phyloP scores from a whole-genome alignment of 2,329 filamentous ascomycete species.

The Sporothrix mexicana region DNA sequence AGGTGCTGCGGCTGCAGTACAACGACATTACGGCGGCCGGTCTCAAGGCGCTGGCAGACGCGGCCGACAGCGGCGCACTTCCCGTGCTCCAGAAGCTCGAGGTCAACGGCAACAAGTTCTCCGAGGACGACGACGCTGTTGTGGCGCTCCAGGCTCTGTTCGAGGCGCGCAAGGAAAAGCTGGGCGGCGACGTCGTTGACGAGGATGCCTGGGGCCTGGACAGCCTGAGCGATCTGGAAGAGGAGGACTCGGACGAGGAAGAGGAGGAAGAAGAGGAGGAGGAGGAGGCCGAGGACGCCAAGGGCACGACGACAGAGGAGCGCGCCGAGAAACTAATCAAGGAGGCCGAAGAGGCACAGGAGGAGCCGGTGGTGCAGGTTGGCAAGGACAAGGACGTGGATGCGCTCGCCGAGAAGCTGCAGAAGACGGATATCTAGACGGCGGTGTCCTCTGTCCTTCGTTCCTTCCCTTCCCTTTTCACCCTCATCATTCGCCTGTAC shows the following conservation, averaged over 20 bases:
- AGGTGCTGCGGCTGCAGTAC: constrained; percentile 84
- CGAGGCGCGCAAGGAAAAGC: constrained; percentile 76
- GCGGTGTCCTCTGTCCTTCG: background rate
- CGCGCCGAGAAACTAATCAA: constrained; percentile 71
- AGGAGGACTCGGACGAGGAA: constrained; percentile 73
- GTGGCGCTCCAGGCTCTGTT: constrained; percentile 72
- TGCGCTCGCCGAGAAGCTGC: constrained; percentile 74
- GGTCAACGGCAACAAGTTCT: constrained; percentile 94
- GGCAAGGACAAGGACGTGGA: constrained; percentile 78
- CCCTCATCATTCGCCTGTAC: background rate
- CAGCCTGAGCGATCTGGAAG: constrained; percentile 83
- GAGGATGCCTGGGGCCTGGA: constrained; percentile 88
- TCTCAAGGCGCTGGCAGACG: constrained; percentile 72
- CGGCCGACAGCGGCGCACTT: constrained; percentile 66
- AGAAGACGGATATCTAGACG: constrained; percentile 66
- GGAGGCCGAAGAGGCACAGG: constrained; percentile 73
- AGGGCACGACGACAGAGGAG: constrained; percentile 59
- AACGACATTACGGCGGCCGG: constrained; percentile 88
- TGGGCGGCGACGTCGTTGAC: constrained; percentile 67
- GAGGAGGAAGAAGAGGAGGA: constrained; percentile 72
- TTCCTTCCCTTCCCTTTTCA: background rate
- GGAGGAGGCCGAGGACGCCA: constrained; percentile 69
- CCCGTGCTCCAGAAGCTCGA: constrained; percentile 84
- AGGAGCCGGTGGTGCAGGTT: constrained; percentile 72
- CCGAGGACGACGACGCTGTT: constrained; percentile 79